Base-by-base conservation (phyloP, 1,284 basidiomycete genomes). In the Ganoderma multipileum region DNA sequence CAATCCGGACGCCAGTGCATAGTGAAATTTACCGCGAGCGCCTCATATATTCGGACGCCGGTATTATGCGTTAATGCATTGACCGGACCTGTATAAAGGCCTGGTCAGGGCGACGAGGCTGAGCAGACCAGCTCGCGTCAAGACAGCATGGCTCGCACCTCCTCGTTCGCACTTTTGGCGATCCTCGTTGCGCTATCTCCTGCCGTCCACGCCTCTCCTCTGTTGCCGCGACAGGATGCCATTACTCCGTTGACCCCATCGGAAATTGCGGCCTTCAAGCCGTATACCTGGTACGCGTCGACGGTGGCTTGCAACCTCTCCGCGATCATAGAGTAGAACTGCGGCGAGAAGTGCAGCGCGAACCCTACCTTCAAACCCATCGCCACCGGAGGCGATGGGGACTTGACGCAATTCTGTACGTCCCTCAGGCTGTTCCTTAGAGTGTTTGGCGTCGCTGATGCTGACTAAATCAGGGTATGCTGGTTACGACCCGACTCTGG, bases 251-350 rank as follows among this genome's bases (percentile, higher is more conserved):
- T 90, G 58, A 77, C 80, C 14, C 62, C 79, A 1, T 58, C 81
- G 9, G 78, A 87, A 70, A 82, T 91, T 54, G 68, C 79, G 2
- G 64, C 80, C 2, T 90, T 85, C 80, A 84, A 78, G 58, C 84
- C 87, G 0, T 91, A 84, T 76, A 85, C 86, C 1, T 81, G 79
- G 74, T 91, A 84, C 73, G 87, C 89, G 0, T 83, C 82, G 63
- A 80, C 87, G 1, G 87, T 82, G 2, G 88, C 87, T 74, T 91
- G 89, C 71, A 9, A 74, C 2, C 79, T 87, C 0, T 70, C 80
- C 0, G 65, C 75, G 38, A 87, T 86, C 4, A 72, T 83, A 18
- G 76, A 80, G 3, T 92, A 89, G 89, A 79, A 76, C 41, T 91
- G 90, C 76, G 90, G 91, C 75, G 72, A 67, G 26, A 70, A 72